Evolutionary conservation across 2,329 filamentous ascomycete genomes (phyloP).

Genomic region (Beauveria asiatica): DNA sequence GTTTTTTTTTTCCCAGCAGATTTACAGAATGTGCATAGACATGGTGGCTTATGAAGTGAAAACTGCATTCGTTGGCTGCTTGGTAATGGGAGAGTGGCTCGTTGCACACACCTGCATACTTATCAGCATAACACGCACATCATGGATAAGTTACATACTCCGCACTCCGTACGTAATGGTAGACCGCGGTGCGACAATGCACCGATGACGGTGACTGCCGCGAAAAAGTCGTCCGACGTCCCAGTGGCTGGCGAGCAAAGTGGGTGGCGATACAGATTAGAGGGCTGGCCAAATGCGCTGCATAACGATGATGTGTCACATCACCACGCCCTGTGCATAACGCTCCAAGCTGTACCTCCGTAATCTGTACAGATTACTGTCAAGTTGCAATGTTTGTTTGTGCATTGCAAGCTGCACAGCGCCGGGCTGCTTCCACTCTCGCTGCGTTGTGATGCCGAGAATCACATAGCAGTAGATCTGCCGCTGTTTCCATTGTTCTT

Average conservation of each 20-base stretch:
- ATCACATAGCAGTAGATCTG: not conserved
- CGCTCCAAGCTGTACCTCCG: not conserved
- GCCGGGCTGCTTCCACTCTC: not conserved
- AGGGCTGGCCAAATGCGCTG: not conserved
- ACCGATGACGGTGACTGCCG: not conserved
- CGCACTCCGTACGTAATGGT: not conserved
- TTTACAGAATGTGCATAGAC: not conserved
- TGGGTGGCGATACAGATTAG: not conserved
- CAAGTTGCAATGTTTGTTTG: not conserved
- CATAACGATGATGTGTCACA: constrained; percentile 4
- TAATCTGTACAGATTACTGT: not conserved
- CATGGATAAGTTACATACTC: not conserved
- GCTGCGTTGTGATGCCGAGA: not conserved
- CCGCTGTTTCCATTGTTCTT: not conserved
- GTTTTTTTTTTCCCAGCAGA: not conserved
- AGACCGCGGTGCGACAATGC: not conserved
- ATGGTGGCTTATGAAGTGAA: not conserved
- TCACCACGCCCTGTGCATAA: not conserved
- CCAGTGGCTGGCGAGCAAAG: not conserved
- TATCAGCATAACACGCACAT: not conserved
- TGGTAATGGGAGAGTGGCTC: not conserved
- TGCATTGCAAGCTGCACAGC: not conserved
- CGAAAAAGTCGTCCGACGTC: not conserved
- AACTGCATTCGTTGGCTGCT: too few species aligned
- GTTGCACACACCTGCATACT: not conserved